phyloP scores from a whole-genome alignment of 441 rosid genomes.

The Mallotus repandus region DNA sequence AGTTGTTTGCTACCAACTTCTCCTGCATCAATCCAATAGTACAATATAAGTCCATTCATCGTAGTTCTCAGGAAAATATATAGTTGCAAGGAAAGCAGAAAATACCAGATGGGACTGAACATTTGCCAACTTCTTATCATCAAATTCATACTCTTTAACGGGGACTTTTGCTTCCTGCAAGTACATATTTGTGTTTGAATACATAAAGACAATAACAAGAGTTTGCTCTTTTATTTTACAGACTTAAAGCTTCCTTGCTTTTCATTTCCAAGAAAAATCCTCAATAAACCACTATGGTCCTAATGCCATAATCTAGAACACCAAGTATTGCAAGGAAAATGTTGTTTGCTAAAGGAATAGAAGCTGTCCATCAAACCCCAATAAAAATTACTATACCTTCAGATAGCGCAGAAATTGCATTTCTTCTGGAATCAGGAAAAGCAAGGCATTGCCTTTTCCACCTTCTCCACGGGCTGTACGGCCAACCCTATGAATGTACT shows the following conservation, averaged over 20 bases:
- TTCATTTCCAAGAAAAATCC: neutral
- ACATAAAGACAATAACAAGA: neutral
- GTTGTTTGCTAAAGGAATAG: neutral
- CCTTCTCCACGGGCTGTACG: conserved; percentile 99
- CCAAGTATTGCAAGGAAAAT: too few species aligned
- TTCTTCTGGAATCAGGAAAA: conserved; percentile 93
- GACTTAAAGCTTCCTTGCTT: neutral
- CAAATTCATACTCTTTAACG: conserved; percentile 87
- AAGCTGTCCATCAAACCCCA: neutral
- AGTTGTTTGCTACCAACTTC: conserved; percentile 71
- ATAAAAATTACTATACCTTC: conserved; percentile 44
- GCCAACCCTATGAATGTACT: conserved; percentile 96
- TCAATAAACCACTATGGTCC: neutral
- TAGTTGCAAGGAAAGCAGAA: conserved; percentile 15
- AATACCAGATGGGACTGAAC: conserved; percentile 85
- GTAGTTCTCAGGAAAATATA: neutral
- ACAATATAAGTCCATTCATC: conserved; percentile 9
- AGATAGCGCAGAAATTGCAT: conserved; percentile 82
- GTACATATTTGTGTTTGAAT: conserved; percentile 5
- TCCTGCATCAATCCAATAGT: conserved; percentile 52
- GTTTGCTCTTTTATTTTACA: neutral
- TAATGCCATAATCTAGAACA: neutral
- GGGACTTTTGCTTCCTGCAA: conserved; percentile 89
- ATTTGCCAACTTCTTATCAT: conserved; percentile 75
- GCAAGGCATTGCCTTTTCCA: conserved; percentile 90